A percentile compares a stretch with the other conserved stretches of the same genome.
Evolutionary conservation across 352 stramenopile genomes (phyloP).

Genomic region (Globisporangium cederbergense): DNA sequence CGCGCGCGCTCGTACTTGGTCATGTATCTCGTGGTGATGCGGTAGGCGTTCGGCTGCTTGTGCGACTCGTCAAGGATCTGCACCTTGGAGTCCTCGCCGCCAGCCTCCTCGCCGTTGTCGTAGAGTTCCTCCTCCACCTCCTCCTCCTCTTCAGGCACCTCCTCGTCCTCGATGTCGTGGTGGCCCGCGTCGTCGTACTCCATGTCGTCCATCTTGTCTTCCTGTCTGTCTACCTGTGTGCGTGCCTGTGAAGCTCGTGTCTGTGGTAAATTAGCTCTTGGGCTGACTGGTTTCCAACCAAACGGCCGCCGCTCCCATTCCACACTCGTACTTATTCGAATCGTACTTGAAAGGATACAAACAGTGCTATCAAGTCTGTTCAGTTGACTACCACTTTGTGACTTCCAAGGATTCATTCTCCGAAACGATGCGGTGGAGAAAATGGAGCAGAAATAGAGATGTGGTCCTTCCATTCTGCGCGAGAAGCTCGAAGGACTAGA

Average conservation of each 20-base stretch:
- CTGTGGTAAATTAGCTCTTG: slow-evolving; percentile 4
- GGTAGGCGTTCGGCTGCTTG: slow-evolving; percentile 81
- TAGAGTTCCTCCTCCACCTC: slow-evolving; percentile 71
- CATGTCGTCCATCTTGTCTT: slow-evolving; percentile 73
- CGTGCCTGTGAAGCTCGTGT: neutral
- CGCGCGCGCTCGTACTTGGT: slow-evolving; percentile 99
- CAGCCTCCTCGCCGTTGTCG: slow-evolving; percentile 55
- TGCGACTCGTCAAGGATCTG: slow-evolving; percentile 83
- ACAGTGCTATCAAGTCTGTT: neutral
- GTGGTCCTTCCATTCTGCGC: no score
- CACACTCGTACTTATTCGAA: slow-evolving; percentile 1
- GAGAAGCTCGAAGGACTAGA: no score
- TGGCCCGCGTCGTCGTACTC: slow-evolving; percentile 76
- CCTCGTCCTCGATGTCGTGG: slow-evolving; percentile 82
- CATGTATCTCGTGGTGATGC: slow-evolving; percentile 98
- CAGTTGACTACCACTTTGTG: no score
- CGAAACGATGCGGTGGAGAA: neutral
- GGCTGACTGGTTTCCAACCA: slow-evolving; percentile 17
- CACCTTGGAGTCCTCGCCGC: slow-evolving; percentile 56
- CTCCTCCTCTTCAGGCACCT: slow-evolving; percentile 79
- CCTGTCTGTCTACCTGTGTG: neutral
- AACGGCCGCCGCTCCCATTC: neutral
- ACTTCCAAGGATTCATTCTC: no score
- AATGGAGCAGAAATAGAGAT: neutral
- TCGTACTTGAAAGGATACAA: neutral